These are phyloP conservation scores for Fusarium sp. DNA, from an alignment of 2,329 filamentous ascomycete genomes.

Conservation along the genomic window DNA sequence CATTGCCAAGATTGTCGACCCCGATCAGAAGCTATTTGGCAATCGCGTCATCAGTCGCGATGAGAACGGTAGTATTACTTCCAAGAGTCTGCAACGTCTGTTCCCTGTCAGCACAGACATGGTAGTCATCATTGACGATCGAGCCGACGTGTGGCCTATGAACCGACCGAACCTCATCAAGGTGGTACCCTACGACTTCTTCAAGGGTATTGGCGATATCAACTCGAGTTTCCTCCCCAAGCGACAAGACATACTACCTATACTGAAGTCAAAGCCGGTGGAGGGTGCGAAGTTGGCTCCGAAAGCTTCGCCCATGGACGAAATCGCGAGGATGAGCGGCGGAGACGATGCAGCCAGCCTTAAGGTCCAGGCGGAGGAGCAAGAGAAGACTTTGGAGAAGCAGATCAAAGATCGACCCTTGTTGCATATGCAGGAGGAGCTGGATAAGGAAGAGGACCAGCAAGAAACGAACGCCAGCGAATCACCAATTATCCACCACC, in stretches of 20 bases:
- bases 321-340: constrained; percentile 81
- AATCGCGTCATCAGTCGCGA: constrained; percentile 96
- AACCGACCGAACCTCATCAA: constrained; percentile 95
- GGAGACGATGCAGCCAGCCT: constrained; percentile 76
- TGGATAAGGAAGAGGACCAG: constrained; percentile 80
- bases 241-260: constrained; percentile 66
- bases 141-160: constrained; percentile 92
- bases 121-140: constrained; percentile 98
- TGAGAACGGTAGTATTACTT: constrained; percentile 92
- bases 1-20: constrained; percentile 93
- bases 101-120: constrained; percentile 99
- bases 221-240: constrained; percentile 97
- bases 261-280: constrained; percentile 41
- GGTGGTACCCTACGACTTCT: constrained; percentile 96
- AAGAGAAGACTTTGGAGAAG: constrained; percentile 87
- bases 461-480: constrained; percentile 46
- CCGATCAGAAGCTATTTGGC: constrained; percentile 88
- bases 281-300: constrained; percentile 30
- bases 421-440: constrained; percentile 89
- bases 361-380: constrained; percentile 83
- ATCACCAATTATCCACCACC: constrained; percentile 56
- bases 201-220: constrained; percentile 97
- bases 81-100: constrained; percentile 89
- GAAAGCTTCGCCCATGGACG: constrained; percentile 71
- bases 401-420: constrained; percentile 91